Evolutionary conservation across 1,139 yeast species (phyloP), one percentile per base, ranked within the genome.

Genomic region (Protomyces gravidus): DNA sequence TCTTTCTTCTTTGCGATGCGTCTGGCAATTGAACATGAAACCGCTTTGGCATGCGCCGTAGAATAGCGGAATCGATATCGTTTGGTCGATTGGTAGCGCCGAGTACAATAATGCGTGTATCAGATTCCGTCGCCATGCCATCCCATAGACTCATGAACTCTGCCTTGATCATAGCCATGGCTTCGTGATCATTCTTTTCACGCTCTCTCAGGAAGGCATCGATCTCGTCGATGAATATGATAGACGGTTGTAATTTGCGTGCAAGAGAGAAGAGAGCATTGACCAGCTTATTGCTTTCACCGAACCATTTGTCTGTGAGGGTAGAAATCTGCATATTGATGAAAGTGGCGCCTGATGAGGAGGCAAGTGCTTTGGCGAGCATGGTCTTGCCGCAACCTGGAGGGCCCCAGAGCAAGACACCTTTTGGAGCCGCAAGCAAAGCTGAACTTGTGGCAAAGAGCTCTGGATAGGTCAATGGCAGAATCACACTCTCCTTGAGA

Each of bases 371-470:
- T 71, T 90, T 90, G 21, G 97, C 97, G 67, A 92, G 77, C 96
- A 92, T 88, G 9, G 97, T 92, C 72, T 92, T 92, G 62, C 97
- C 97, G 72, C 97, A 92, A 0, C 98, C 97, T 0, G 98, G 97
- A 1, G 98, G 97, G 0, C 98, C 98, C 69, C 89, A 85, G 60
- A 92, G 78, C 49, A 92, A 75, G 1, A 92, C 97, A 27, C 98
- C 98, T 68, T 89, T 90, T 1, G 98, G 98, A 0, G 96, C 92
- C 68, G 86, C 89, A 36, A 86, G 76, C 60, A 92, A 75, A 39
- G 81, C 72, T 63, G 85, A 82, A 67, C 84, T 86, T 42, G 79
- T 80, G 13, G 78, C 75, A 33, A 59, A 62, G 51, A 60, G 52
- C 49, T 62, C 61, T 25, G 64, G 63, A 17, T 52, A 53, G 49